phyloP scores from a whole-genome alignment of 805 yeast species.

The Vanderwaltozyma polyspora region DNA sequence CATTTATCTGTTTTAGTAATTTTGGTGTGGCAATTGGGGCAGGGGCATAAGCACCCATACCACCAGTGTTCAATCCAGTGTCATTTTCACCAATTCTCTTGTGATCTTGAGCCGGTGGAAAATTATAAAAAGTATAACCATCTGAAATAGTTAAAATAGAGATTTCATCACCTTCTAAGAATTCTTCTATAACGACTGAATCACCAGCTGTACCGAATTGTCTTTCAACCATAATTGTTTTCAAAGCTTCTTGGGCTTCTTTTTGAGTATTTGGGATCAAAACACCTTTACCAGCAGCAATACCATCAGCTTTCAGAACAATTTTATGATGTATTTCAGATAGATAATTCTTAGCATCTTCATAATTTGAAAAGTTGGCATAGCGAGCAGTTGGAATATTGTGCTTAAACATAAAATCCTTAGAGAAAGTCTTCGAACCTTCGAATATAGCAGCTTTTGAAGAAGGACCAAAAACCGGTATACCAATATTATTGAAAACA shows the following conservation, averaged over 20 bases:
- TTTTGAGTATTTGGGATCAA: constrained; percentile 74
- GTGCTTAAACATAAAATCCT: constrained; percentile 86
- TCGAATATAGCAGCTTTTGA: constrained; percentile 86
- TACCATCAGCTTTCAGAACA: constrained; percentile 93
- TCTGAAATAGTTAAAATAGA: constrained; percentile 86
- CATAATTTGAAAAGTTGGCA: constrained; percentile 67
- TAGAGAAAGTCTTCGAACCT: constrained; percentile 91
- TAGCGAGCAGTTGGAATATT: constrained; percentile 90
- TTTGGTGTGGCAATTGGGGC: constrained; percentile 87
- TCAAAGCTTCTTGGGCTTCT: constrained; percentile 77
- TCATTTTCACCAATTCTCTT: constrained; percentile 92
- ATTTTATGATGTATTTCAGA: constrained; percentile 55
- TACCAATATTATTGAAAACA: constrained; percentile 66
- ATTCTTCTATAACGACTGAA: constrained; percentile 91
- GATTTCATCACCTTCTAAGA: constrained; percentile 91
- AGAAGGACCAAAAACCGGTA: constrained; percentile 96
- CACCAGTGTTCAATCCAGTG: constrained; percentile 93
- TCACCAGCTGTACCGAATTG: constrained; percentile 92
- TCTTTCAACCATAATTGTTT: constrained; percentile 79
- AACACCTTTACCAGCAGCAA: constrained; percentile 99
- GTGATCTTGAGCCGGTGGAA: constrained; percentile 98
- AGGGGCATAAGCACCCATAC: constrained; percentile 99
- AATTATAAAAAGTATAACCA: constrained; percentile 80
- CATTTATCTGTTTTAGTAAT: constrained; percentile 57
- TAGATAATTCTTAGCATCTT: constrained; percentile 64